phyloP scores from a whole-genome alignment of 495 filamentous ascomycete genomes.

The Lepraria neglecta region DNA sequence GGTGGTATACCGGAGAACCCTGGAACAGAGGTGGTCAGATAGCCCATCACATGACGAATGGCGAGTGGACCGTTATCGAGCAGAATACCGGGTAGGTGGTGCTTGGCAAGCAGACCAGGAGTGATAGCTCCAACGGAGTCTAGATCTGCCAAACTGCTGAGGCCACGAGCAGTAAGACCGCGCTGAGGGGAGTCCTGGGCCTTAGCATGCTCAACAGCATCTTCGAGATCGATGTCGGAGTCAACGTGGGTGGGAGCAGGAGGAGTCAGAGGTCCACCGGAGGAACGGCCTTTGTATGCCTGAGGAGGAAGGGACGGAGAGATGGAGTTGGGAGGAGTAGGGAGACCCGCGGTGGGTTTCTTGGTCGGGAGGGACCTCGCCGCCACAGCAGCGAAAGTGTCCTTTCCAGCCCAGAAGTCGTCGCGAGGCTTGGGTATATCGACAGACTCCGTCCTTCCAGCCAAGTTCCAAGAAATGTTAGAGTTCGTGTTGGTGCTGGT shows the following conservation, averaged over 20 bases:
- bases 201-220: conserved; percentile 51
- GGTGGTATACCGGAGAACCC: conserved; percentile 88
- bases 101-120: conserved; percentile 76
- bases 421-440: conserved; percentile 65
- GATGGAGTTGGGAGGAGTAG: conserved; percentile 93
- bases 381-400: conserved; percentile 57
- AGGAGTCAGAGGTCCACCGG: conserved; percentile 43
- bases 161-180: conserved; percentile 34
- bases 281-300: conserved; percentile 49
- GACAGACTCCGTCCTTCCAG: conserved; percentile 55
- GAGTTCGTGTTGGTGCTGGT: conserved; percentile 42
- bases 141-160: conserved; percentile 42
- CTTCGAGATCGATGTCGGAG: conserved; percentile 81
- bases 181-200: conserved; percentile 38
- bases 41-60: conserved; percentile 90
- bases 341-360: conserved; percentile 56
- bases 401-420: conserved; percentile 44
- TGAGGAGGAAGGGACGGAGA: conserved; percentile 84
- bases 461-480: conserved; percentile 58
- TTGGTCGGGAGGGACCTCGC: conserved; percentile 52
- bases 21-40: conserved; percentile 85
- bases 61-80: conserved; percentile 83
- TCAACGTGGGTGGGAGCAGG: conserved; percentile 61
- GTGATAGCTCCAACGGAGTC: conserved; percentile 82
- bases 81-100: conserved; percentile 87